Conservation (phyloP, 1,284 basidiomycete genomes). For the Hemileia vastatrix region DNA sequence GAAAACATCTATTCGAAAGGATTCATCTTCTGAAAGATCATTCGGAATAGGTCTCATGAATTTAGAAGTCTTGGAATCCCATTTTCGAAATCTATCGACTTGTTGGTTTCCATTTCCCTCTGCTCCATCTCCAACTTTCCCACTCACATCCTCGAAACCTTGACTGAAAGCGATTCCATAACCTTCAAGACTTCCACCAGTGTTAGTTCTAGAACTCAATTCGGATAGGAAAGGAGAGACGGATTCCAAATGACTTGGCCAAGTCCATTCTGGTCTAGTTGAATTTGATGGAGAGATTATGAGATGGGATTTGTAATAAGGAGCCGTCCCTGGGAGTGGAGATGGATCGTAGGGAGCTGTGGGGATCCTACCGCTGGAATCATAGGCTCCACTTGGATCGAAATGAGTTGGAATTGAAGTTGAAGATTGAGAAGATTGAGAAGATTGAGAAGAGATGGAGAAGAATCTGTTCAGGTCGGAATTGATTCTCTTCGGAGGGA, state of each 20-base stretch:
- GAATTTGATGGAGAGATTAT: constrained; percentile 31
- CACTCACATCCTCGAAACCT: constrained; percentile 17
- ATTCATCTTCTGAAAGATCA: no score
- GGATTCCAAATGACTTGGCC: constrained; percentile 35
- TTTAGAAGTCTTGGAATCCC: constrained; percentile 33
- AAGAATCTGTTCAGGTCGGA: no score
- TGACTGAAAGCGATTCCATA: constrained; percentile 34
- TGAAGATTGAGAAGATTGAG: no score
- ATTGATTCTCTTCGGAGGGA: no score
- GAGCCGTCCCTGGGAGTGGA: no score
- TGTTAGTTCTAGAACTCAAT: constrained; percentile 31
- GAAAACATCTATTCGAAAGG: no score
- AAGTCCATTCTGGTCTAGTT: constrained; percentile 26
- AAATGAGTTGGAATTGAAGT: no score
- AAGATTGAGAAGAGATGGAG: no score
- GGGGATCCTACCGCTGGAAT: no score
- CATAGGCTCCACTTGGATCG: no score
- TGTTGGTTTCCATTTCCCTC: background rate
- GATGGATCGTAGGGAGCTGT: no score
- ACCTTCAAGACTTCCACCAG: constrained; percentile 32
- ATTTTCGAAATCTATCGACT: constrained; percentile 13
- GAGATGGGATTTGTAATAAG: constrained; percentile 35
- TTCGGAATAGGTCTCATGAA: no score
- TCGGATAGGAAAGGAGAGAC: constrained; percentile 35
- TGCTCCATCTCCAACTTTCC: background rate